A percentile compares a stretch with the other conserved stretches of the same genome.
These are phyloP conservation scores for Lentinula detonsa DNA, from an alignment of 768 basidiomycete species.

Conservation along the genomic window DNA sequence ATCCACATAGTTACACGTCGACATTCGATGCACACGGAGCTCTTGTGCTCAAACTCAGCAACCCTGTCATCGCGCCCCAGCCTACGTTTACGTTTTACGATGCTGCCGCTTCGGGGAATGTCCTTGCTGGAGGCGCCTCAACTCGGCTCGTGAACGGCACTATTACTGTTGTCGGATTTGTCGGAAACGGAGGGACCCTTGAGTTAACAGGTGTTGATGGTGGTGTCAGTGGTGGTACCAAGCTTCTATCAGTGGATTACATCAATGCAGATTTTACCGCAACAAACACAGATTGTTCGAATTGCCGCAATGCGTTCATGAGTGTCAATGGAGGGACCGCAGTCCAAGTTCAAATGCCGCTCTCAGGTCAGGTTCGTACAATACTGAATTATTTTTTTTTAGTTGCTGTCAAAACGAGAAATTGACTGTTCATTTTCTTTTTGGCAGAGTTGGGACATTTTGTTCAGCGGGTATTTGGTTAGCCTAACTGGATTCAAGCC, in stretches of 20 bases:
- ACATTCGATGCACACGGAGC: constrained; percentile 13
- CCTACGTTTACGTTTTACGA: constrained; percentile 12
- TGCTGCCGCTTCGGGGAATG: constrained; percentile 10
- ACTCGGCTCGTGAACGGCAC: constrained; percentile 12
- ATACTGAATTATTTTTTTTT: neutral
- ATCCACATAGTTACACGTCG: constrained; percentile 23
- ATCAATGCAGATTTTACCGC: constrained; percentile 40
- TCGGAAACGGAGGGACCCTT: constrained; percentile 36
- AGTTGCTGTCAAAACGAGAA: neutral
- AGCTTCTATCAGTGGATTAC: constrained; percentile 38
- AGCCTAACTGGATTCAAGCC: constrained; percentile 36
- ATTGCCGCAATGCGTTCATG: constrained; percentile 40
- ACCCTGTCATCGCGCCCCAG: constrained; percentile 4
- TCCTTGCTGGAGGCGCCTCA: constrained; percentile 14
- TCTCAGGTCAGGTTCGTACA: constrained; percentile 37
- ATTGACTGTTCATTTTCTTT: neutral
- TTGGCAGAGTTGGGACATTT: constrained; percentile 39
- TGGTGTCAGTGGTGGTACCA: constrained; percentile 33
- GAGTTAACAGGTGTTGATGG: constrained; percentile 37
- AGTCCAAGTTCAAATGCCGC: constrained; percentile 39
- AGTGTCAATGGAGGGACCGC: constrained; percentile 39
- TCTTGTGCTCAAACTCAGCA: constrained; percentile 14
- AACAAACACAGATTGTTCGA: constrained; percentile 39
- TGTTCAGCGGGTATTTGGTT: constrained; percentile 33
- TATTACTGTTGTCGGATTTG: constrained; percentile 14